phyloP scores from a whole-genome alignment of 2,329 filamentous ascomycete genomes.

The Microdochium paspali region DNA sequence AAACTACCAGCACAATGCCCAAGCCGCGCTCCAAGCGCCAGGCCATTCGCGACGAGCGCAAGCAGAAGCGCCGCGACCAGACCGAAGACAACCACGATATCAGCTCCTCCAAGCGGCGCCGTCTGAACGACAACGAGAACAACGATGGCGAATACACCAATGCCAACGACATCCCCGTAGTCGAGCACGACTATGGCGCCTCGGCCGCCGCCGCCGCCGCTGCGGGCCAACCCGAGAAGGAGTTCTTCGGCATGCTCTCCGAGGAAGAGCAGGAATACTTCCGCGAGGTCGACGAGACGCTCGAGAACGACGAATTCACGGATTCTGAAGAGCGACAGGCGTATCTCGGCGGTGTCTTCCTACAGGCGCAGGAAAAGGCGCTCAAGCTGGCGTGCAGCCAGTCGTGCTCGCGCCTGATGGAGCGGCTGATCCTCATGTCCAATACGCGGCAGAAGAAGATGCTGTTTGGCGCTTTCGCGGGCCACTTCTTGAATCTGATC shows the following conservation, averaged over 20 bases:
- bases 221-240: constrained; percentile 38
- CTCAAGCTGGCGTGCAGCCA: constrained; percentile 94
- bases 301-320: constrained; percentile 82
- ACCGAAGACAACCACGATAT: constrained; percentile 8
- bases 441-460: constrained; percentile 72
- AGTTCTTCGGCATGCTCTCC: constrained; percentile 89
- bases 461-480: constrained; percentile 75
- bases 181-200: constrained; percentile 10
- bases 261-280: constrained; percentile 96
- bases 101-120: constrained; percentile 14
- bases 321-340: constrained; percentile 61
- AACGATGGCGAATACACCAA: constrained; percentile 5
- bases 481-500: constrained; percentile 80
- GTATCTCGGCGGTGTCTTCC: constrained; percentile 74
- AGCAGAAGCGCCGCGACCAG: constrained; percentile 17
- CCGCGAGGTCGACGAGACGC: constrained; percentile 75
- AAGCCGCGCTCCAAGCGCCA: constrained; percentile 22
- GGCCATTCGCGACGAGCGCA: constrained; percentile 22
- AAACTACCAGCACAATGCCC: constrained; percentile 13
- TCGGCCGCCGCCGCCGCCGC: constrained; percentile 5
- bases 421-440: constrained; percentile 78
- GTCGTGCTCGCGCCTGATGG: constrained; percentile 87
- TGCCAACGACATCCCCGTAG: constrained; percentile 4
- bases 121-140: constrained; percentile 13
- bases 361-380: constrained; percentile 84